Conservation (phyloP, 495 filamentous ascomycete species). For the Talaromyces nanjingensis region DNA sequence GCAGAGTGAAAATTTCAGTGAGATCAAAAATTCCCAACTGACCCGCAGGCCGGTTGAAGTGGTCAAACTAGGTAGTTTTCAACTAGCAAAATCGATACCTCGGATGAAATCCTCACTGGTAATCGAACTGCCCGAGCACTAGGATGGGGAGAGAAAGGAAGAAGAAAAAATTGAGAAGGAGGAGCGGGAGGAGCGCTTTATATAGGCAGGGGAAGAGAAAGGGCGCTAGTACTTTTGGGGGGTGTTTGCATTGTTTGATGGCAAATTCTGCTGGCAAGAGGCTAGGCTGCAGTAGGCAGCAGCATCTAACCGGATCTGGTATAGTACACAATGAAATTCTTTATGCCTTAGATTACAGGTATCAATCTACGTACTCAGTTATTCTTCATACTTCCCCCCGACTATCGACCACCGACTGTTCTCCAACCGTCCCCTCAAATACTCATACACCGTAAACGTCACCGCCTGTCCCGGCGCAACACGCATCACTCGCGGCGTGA, state of each 20-base stretch:
- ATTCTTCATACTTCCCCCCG: conserved; percentile 69
- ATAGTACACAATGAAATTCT: background rate
- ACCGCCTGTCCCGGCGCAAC: conserved; percentile 97
- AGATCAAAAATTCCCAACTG: conserved; percentile 46
- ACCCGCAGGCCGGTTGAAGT: conserved; percentile 37
- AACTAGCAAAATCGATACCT: conserved; percentile 55
- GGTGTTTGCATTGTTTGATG: conserved; percentile 2
- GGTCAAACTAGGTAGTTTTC: conserved; percentile 50
- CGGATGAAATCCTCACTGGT: conserved; percentile 52
- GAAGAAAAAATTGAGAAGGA: conserved; percentile 23
- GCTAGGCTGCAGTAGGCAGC: conserved; percentile 3
- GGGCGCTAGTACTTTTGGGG: conserved; percentile 19
- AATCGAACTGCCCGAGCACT: conserved; percentile 51
- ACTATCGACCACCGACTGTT: conserved; percentile 57
- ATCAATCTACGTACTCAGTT: conserved; percentile 8
- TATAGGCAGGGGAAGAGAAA: conserved; percentile 15
- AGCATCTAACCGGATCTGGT: background rate
- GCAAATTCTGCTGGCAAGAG: background rate
- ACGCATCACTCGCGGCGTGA: conserved; percentile 94
- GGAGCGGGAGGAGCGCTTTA: conserved; percentile 10
- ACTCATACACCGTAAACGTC: conserved; percentile 97
- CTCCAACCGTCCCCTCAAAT: conserved; percentile 76
- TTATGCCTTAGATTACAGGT: background rate
- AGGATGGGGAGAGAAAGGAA: conserved; percentile 41
- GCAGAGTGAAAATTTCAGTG: conserved; percentile 7